phyloP scores from a whole-genome alignment of 139 green algal species.

The Chlamydomonas sp. region DNA sequence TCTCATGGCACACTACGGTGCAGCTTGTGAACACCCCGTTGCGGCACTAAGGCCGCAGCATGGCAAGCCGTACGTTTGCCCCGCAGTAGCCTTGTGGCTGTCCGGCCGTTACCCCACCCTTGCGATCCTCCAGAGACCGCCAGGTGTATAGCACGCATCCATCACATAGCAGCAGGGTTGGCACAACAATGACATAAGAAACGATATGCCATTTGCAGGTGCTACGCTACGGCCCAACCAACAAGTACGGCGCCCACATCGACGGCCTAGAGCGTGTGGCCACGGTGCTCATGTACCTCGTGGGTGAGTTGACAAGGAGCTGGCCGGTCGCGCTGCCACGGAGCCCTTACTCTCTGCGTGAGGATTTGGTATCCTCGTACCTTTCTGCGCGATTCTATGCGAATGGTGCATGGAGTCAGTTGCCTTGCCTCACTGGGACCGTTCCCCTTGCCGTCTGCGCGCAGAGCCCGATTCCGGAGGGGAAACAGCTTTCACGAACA shows the following conservation, averaged over 20 bases:
- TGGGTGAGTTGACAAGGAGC: slow-evolving; percentile 41
- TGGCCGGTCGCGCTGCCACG: neutral
- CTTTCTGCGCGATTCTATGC: too few relatives aligned
- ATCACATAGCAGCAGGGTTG: too few relatives aligned
- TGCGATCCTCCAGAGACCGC: too few relatives aligned
- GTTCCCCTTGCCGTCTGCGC: neutral
- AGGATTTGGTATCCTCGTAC: too few relatives aligned
- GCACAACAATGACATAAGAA: neutral
- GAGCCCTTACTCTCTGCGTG: neutral
- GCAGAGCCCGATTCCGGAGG: slow-evolving; percentile 58
- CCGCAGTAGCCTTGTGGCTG: neutral
- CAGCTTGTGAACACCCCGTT: too few relatives aligned
- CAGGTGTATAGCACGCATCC: too few relatives aligned
- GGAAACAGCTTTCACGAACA: slow-evolving; percentile 67
- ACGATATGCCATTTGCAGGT: slow-evolving; percentile 40
- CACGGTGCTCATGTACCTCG: slow-evolving; percentile 87
- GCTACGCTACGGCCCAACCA: slow-evolving; percentile 77
- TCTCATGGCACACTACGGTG: too few relatives aligned
- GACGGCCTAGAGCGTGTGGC: slow-evolving; percentile 72
- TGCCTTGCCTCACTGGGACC: too few relatives aligned
- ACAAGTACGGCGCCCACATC: slow-evolving; percentile 89
- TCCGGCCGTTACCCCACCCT: too few relatives aligned
- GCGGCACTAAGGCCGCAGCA: too few relatives aligned
- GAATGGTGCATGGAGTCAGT: too few relatives aligned
- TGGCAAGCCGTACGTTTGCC: neutral